Conservation (phyloP, 2,329 filamentous ascomycete genomes). For the Rhytidhysteron rufulum region DNA sequence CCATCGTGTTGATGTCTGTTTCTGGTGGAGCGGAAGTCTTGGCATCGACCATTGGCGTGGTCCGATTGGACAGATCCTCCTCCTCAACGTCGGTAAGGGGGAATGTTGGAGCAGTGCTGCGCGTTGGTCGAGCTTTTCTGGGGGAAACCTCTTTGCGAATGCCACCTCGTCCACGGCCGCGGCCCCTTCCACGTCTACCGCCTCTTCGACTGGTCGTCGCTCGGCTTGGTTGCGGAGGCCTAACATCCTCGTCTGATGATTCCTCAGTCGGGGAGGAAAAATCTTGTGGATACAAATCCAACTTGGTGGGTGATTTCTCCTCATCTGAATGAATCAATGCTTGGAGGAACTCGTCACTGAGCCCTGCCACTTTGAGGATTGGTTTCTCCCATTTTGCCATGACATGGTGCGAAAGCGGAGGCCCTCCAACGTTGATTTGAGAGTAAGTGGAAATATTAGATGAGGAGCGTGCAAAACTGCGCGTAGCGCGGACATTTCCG, state of each 20-base stretch:
- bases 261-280: background rate
- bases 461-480: slow-evolving; percentile 32
- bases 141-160: slow-evolving; percentile 20
- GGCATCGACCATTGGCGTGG: slow-evolving; percentile 23
- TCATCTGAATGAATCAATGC: background rate
- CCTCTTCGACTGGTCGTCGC: slow-evolving; percentile 13
- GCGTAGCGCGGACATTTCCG: slow-evolving; percentile 18
- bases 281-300: too few relatives aligned
- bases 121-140: slow-evolving; percentile 25
- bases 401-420: slow-evolving; percentile 14
- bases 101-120: slow-evolving; percentile 28
- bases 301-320: too few relatives aligned
- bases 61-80: slow-evolving; percentile 32
- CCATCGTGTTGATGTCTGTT: background rate
- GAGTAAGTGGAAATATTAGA: slow-evolving; percentile 32
- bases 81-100: slow-evolving; percentile 32
- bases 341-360: slow-evolving; percentile 10
- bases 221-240: slow-evolving; percentile 5
- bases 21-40: slow-evolving; percentile 14
- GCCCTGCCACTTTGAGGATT: slow-evolving; percentile 30
- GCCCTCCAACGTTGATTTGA: slow-evolving; percentile 17
- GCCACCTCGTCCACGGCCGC: slow-evolving; percentile 17
- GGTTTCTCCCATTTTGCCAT: slow-evolving; percentile 29
- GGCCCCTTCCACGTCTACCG: slow-evolving; percentile 24
- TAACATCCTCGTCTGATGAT: slow-evolving; percentile 2